A percentile compares a stretch with the other conserved stretches of the same genome.
Conservation (phyloP, 345 rosid genomes). For the Syzygium aqueum region DNA sequence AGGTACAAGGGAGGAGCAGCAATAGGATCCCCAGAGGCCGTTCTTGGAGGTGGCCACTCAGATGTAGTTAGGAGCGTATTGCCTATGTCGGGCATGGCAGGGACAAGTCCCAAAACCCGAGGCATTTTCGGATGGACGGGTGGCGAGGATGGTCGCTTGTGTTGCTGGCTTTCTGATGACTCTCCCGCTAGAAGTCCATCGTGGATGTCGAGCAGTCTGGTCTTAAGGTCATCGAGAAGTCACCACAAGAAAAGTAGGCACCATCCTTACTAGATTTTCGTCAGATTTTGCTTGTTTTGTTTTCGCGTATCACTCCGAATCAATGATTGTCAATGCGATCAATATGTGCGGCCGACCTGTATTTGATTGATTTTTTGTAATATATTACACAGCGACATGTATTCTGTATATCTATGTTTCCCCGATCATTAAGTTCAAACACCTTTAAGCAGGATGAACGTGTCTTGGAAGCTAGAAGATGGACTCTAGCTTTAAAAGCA, state of each 20-base stretch:
- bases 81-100: constrained; percentile 42
- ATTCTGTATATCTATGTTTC: not conserved
- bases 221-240: not conserved
- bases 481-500: not conserved
- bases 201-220: constrained; percentile 48
- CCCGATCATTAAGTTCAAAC: not conserved
- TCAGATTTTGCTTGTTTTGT: not conserved
- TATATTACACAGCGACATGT: not conserved
- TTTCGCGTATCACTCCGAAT: not conserved
- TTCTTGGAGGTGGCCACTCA: constrained; percentile 76
- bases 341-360: not conserved
- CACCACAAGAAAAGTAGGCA: not conserved
- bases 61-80: constrained; percentile 62
- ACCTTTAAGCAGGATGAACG: not conserved
- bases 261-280: not conserved
- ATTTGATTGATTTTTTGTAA: not conserved
- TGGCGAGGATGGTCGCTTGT: constrained; percentile 88
- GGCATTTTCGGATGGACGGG: constrained; percentile 92
- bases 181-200: constrained; percentile 35
- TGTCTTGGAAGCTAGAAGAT: not conserved
- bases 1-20: constrained; percentile 26
- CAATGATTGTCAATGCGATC: not conserved
- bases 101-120: constrained; percentile 20
- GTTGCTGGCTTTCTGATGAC: constrained; percentile 76
- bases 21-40: constrained; percentile 60